Evolutionary conservation across 495 filamentous ascomycete genomes (phyloP).

Genomic region (Penicillium soppii): DNA sequence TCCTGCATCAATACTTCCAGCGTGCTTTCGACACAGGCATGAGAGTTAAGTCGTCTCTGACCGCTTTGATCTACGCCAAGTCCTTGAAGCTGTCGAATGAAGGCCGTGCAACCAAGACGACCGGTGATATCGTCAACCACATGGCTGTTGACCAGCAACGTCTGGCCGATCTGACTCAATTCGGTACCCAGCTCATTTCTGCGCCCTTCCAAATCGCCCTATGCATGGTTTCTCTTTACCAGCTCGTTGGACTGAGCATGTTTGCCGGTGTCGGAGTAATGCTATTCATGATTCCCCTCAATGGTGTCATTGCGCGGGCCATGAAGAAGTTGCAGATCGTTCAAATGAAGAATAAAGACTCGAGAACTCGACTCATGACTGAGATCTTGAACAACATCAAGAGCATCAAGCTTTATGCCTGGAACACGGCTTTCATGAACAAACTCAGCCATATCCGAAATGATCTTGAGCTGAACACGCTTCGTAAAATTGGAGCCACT

Average conservation of each 20-base stretch:
- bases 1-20: slow-evolving; percentile 94
- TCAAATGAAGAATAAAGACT: slow-evolving; percentile 99
- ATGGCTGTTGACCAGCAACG: slow-evolving; percentile 98
- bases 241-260: slow-evolving; percentile 90
- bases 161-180: slow-evolving; percentile 92
- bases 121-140: slow-evolving; percentile 97
- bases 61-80: slow-evolving; percentile 90
- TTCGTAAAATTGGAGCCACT: slow-evolving; percentile 91
- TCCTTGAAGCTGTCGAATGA: slow-evolving; percentile 88
- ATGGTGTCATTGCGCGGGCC: slow-evolving; percentile 85
- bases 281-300: slow-evolving; percentile 96
- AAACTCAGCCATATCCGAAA: slow-evolving; percentile 94
- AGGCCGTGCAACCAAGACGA: slow-evolving; percentile 84
- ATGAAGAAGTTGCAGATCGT: slow-evolving; percentile 94
- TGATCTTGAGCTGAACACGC: slow-evolving; percentile 90
- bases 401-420: slow-evolving; percentile 98
- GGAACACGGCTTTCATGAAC: slow-evolving; percentile 95
- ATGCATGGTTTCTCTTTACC: slow-evolving; percentile 94
- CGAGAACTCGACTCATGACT: slow-evolving; percentile 87
- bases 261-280: slow-evolving; percentile 95
- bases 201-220: slow-evolving; percentile 95
- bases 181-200: slow-evolving; percentile 90
- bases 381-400: slow-evolving; percentile 99
- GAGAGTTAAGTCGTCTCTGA: slow-evolving; percentile 88
- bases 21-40: slow-evolving; percentile 92